Evolutionary conservation across 345 rosid genomes (phyloP).

Genomic region (Gossypium turneri): DNA sequence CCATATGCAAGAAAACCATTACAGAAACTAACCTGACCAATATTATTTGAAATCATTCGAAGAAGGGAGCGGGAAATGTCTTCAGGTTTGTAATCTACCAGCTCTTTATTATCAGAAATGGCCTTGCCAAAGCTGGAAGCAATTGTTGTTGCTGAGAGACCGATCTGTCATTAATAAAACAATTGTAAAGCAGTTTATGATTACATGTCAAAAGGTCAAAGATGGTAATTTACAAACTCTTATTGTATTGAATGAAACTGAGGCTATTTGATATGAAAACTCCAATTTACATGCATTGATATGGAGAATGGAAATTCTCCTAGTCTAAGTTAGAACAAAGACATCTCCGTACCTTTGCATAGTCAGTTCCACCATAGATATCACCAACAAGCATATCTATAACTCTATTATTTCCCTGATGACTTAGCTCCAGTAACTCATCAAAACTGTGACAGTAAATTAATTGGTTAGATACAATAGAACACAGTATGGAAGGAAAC

Average conservation of each 20-base stretch:
- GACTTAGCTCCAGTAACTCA: conserved; percentile 69
- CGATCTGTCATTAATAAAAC: conserved; percentile 45
- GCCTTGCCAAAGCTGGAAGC: conserved; percentile 93
- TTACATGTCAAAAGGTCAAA: conserved; percentile 12
- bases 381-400: conserved; percentile 95
- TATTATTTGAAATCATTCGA: conserved; percentile 81
- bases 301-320: not conserved
- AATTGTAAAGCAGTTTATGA: not conserved
- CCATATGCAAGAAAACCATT: not conserved
- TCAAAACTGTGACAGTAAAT: conserved; percentile 16
- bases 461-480: not conserved
- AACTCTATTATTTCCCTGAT: conserved; percentile 69
- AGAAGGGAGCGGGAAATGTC: conserved; percentile 71
- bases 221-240: not conserved
- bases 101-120: conserved; percentile 61
- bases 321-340: not conserved
- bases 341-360: conserved; percentile 47
- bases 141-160: conserved; percentile 65
- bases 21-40: conserved; percentile 61
- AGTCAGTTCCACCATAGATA: conserved; percentile 76
- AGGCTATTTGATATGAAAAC: not conserved
- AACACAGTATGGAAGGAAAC: conserved; percentile 6
- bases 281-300: not conserved
- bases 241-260: not conserved
- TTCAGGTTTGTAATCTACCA: conserved; percentile 69